Percentiles rank a stretch among this genome's conserved stretches.
These are phyloP conservation scores for Hemileccinum rubropunctum DNA, from an alignment of 768 basidiomycete genomes.

Conservation along the genomic window DNA sequence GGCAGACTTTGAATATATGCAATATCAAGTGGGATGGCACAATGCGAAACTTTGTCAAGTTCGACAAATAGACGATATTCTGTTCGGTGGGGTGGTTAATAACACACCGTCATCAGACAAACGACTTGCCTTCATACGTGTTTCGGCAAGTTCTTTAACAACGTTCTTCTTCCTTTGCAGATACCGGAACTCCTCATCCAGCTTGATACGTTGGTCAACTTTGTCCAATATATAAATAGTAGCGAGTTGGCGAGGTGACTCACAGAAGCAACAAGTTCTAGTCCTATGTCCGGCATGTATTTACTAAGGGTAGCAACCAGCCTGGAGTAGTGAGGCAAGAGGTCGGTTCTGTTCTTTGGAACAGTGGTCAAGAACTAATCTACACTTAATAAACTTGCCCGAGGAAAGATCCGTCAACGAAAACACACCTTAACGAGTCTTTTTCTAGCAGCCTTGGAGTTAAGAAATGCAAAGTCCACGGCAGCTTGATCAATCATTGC, in stretches of 20 bases:
- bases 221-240: neutral
- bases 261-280: slow-evolving; percentile 77
- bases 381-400: slow-evolving; percentile 7
- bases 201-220: slow-evolving; percentile 41
- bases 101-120: neutral
- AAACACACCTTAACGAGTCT: slow-evolving; percentile 73
- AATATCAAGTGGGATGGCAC: slow-evolving; percentile 90
- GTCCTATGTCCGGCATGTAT: slow-evolving; percentile 93
- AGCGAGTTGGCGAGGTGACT: slow-evolving; percentile 28
- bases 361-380: slow-evolving; percentile 75
- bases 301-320: slow-evolving; percentile 83
- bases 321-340: slow-evolving; percentile 90
- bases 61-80: slow-evolving; percentile 88
- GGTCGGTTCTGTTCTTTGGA: slow-evolving; percentile 84
- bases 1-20: slow-evolving; percentile 94
- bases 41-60: slow-evolving; percentile 92
- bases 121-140: slow-evolving; percentile 69
- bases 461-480: slow-evolving; percentile 93
- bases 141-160: slow-evolving; percentile 84
- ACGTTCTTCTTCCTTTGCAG: slow-evolving; percentile 92
- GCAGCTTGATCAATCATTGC: slow-evolving; percentile 89
- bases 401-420: neutral
- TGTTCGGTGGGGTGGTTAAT: slow-evolving; percentile 29
- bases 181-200: slow-evolving; percentile 97
- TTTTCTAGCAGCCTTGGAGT: slow-evolving; percentile 95